These are phyloP conservation scores for Metarhizium humberi DNA, from an alignment of 2,329 filamentous ascomycete genomes.

Conservation along the genomic window DNA sequence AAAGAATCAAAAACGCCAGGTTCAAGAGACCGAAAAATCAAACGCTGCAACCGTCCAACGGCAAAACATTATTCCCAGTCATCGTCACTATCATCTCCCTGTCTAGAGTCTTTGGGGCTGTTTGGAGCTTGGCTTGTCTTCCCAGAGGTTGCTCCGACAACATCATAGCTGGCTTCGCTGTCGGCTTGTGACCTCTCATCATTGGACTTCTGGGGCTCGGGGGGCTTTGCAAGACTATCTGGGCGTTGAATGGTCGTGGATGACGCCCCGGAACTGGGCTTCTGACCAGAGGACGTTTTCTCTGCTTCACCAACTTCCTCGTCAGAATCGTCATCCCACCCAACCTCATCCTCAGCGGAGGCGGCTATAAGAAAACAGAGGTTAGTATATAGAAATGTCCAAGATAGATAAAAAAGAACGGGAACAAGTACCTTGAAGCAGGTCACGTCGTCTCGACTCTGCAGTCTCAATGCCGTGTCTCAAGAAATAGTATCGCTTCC, in stretches of 20 bases:
- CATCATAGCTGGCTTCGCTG: constrained; percentile 92
- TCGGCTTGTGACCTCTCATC: constrained; percentile 86
- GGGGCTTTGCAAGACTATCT: constrained; percentile 45
- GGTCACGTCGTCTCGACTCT: constrained; percentile 77
- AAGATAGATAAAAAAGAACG: not conserved
- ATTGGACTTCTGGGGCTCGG: constrained; percentile 64
- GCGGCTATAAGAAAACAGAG: constrained; percentile 40
- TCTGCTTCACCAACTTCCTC: constrained; percentile 21
- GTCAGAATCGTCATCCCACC: constrained; percentile 65
- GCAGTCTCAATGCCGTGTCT: constrained; percentile 88
- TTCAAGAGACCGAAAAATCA: not conserved
- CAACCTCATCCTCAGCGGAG: constrained; percentile 61
- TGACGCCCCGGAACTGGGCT: constrained; percentile 42
- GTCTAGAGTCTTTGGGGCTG: constrained; percentile 49
- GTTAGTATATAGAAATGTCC: constrained; percentile 7
- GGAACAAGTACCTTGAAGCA: constrained; percentile 66
- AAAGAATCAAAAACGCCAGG: constrained; percentile 23
- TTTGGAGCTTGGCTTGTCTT: constrained; percentile 68
- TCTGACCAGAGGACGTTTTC: constrained; percentile 18
- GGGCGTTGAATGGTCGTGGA: constrained; percentile 52
- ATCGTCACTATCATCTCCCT: constrained; percentile 32
- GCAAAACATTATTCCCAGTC: constrained; percentile 10
- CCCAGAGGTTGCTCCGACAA: constrained; percentile 72
- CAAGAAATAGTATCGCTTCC: constrained; percentile 92
- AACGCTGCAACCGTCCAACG: not conserved